These are phyloP conservation scores for Solanum chacoense DNA, from an alignment of 305 asterid species.

Conservation along the genomic window DNA sequence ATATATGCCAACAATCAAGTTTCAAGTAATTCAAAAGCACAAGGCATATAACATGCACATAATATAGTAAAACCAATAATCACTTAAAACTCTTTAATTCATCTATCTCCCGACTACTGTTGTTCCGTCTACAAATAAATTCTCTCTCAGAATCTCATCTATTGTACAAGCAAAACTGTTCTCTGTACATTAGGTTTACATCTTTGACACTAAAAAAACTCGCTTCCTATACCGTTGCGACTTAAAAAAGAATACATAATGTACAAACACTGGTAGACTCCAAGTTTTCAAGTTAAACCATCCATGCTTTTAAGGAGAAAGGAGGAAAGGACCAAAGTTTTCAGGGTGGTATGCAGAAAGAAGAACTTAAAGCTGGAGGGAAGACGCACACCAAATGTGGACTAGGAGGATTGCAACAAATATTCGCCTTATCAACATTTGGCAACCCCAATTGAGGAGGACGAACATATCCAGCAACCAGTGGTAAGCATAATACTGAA, in stretches of 20 bases:
- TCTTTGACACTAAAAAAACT: neutral
- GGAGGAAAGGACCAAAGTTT: neutral
- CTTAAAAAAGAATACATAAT: neutral
- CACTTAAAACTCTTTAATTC: neutral
- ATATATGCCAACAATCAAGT: neutral
- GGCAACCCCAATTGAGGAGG: slow-evolving; percentile 91
- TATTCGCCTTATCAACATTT: slow-evolving; percentile 48
- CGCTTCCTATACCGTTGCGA: neutral
- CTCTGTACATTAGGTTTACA: neutral
- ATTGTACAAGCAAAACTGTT: slow-evolving; percentile 4
- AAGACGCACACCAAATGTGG: slow-evolving; percentile 88
- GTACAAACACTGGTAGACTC: neutral
- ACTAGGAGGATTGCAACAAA: slow-evolving; percentile 92
- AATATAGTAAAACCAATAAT: neutral
- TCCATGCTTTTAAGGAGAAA: neutral
- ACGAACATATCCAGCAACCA: slow-evolving; percentile 86
- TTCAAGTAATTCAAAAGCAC: neutral
- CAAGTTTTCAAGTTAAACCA: neutral
- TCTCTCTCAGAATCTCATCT: neutral
- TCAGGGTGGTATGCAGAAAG: slow-evolving; percentile 78
- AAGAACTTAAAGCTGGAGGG: slow-evolving; percentile 94
- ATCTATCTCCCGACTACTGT: neutral
- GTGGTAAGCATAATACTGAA: slow-evolving; percentile 76
- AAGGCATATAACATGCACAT: neutral
- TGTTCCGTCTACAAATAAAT: neutral